A percentile compares a stretch with the other conserved stretches of the same genome.
phyloP scores from a whole-genome alignment of 2,329 filamentous ascomycete genomes.

The Grosmannia huntii region DNA sequence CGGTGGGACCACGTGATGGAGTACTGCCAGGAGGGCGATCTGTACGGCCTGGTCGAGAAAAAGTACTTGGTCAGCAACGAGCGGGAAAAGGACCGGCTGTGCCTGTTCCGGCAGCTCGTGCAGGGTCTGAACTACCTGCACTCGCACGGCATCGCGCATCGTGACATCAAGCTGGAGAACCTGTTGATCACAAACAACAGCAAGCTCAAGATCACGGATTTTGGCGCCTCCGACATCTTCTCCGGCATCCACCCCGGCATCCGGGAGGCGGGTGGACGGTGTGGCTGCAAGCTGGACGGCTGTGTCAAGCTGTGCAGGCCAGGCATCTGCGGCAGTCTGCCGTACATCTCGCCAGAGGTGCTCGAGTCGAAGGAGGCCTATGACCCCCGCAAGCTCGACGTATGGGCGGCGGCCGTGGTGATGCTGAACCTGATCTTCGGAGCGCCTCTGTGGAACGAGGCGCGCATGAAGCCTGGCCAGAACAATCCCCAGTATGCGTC shows the following conservation, averaged over 20 bases:
- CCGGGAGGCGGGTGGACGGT: slow-evolving; percentile 58
- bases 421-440: slow-evolving; percentile 66
- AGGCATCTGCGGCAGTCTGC: slow-evolving; percentile 72
- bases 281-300: slow-evolving; percentile 57
- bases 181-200: slow-evolving; percentile 66
- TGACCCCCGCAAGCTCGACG: slow-evolving; percentile 69
- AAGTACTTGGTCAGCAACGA: slow-evolving; percentile 53
- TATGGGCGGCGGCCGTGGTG: slow-evolving; percentile 77
- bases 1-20: slow-evolving; percentile 93
- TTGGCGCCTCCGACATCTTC: slow-evolving; percentile 82
- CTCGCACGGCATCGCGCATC: slow-evolving; percentile 72
- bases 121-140: slow-evolving; percentile 76
- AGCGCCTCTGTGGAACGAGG: slow-evolving; percentile 62
- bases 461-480: slow-evolving; percentile 29
- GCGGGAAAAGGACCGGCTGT: slow-evolving; percentile 57
- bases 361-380: slow-evolving; percentile 50
- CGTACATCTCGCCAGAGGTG: slow-evolving; percentile 82
- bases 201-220: slow-evolving; percentile 82
- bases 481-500: slow-evolving; percentile 48
- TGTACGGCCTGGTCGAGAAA: slow-evolving; percentile 63
- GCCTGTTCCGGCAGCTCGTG: slow-evolving; percentile 80
- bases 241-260: slow-evolving; percentile 69
- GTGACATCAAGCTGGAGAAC: slow-evolving; percentile 86
- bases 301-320: slow-evolving; percentile 60
- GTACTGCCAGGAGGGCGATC: slow-evolving; percentile 70